phyloP scores from a whole-genome alignment of 1,139 yeast genomes.

The Hansenula sp. region DNA sequence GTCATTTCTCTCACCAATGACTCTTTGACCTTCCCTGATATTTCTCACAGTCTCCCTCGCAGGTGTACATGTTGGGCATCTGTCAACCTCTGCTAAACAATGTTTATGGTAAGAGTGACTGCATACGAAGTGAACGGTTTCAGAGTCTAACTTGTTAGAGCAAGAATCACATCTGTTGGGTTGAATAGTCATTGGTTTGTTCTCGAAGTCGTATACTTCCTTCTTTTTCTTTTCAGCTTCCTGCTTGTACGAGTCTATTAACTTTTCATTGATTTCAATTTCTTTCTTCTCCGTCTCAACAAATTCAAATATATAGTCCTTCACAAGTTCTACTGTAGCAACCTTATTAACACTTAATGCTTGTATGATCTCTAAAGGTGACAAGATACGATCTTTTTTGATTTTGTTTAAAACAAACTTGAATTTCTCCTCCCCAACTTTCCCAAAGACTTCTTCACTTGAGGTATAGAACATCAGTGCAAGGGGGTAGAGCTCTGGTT shows the following conservation, averaged over 20 bases:
- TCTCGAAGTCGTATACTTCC: constrained; percentile 41
- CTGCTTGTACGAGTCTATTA: constrained; percentile 61
- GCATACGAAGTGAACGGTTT: constrained; percentile 82
- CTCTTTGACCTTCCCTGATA: constrained; percentile 55
- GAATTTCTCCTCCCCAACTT: constrained; percentile 52
- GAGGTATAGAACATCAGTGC: constrained; percentile 68
- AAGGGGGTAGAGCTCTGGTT: constrained; percentile 61
- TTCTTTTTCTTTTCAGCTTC: constrained; percentile 58
- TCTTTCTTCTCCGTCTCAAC: constrained; percentile 61
- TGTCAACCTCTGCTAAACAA: constrained; percentile 54
- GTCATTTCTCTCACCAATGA: constrained; percentile 56
- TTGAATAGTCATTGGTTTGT: constrained; percentile 60
- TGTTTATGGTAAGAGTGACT: constrained; percentile 83
- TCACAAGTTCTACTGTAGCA: constrained; percentile 70
- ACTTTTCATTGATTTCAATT: constrained; percentile 60
- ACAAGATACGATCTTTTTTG: constrained; percentile 48
- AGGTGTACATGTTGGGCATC: constrained; percentile 71
- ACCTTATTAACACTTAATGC: constrained; percentile 59
- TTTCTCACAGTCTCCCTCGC: constrained; percentile 65
- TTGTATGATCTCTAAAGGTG: constrained; percentile 75
- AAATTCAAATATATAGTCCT: constrained; percentile 61
- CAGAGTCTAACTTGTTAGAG: constrained; percentile 64
- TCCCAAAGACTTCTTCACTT: constrained; percentile 44
- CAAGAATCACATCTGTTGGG: constrained; percentile 73
- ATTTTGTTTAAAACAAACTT: constrained; percentile 48